These are phyloP conservation scores for Paspalum vaginatum DNA, from an alignment of 176 grass and related monocot genomes.

Conservation along the genomic window DNA sequence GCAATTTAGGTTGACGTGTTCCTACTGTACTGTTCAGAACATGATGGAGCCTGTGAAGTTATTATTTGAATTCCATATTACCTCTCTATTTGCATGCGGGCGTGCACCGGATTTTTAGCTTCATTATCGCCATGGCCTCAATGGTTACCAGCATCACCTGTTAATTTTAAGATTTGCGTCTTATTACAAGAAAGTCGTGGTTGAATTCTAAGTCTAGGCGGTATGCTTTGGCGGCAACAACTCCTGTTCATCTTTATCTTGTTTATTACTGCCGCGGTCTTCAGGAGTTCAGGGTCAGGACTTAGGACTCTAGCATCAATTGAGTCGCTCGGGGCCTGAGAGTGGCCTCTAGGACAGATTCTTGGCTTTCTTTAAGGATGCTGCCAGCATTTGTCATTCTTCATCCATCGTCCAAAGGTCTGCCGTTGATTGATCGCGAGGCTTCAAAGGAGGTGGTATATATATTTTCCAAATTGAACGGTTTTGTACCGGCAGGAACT, in stretches of 20 bases:
- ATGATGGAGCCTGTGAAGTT: not conserved
- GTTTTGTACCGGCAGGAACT: not conserved
- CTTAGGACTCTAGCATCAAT: no score
- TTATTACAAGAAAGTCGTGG: not conserved
- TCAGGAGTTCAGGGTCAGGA: not conserved
- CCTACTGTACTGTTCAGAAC: constrained; percentile 1
- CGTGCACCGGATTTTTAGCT: not conserved
- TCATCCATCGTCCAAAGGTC: not conserved
- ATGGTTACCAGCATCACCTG: not conserved
- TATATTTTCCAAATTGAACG: not conserved
- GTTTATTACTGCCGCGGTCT: not conserved
- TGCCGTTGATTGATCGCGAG: not conserved
- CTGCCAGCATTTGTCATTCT: not conserved
- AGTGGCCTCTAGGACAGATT: not conserved
- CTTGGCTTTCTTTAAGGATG: not conserved
- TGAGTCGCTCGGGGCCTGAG: not conserved
- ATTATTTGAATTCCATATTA: not conserved
- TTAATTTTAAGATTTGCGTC: not conserved
- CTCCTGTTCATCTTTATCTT: not conserved
- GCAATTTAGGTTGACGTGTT: not conserved
- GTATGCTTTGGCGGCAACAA: not conserved
- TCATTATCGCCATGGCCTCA: not conserved
- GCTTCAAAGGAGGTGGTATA: not conserved
- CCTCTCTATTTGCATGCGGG: not conserved
- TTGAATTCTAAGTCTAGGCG: not conserved